Base-by-base conservation (phyloP, 1,139 yeast genomes). In the Pichia sp. region DNA sequence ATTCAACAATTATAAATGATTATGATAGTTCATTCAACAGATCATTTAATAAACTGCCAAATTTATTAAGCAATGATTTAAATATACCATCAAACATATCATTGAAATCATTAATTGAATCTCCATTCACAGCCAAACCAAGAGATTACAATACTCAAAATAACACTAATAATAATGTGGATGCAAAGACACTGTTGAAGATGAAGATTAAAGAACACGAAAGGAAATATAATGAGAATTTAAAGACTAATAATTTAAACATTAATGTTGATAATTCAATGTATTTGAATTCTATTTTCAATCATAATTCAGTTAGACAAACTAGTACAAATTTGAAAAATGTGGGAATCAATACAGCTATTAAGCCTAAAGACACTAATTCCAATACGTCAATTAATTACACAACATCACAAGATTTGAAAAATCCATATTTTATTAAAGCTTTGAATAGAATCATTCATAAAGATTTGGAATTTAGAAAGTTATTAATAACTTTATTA, bases 401-500 rank as follows among this genome's bases (percentile, higher is more conserved):
- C 32, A 23, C 35, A 16, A 11, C 34, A 15, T 27, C 44, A n/a
- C 40, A 52, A 18, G 59, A 53, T 20, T 52, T 61, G 34, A 50
- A 56, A 16, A 53, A 59, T 39, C 63, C 65, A 3, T 57, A 59
- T 44, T 59, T 64, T 27, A 56, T 54, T 20, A 47, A 60, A 12
- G 68, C 68, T 2, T 48, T 62, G 32, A 42, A 58, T 11, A 51
- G 68, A 39, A 57, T 62, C 13, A 55, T 58, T 11, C 59, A 62
- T 42, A 57, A 56, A 42, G 65, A 62, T 40, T 35, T 47, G 1
- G 65, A 64, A 47, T 47, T 54, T n/a, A 57, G 57, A 34, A 60
- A 52, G 29, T 43, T 65, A 18, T 32, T 64, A 3, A 43, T 48
- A 7, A 53, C 50, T 45, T 36, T 55, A 0, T 39, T 65, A 7